Base-by-base conservation (phyloP, 2,329 filamentous ascomycete species). In the Tolypocladium sp. region DNA sequence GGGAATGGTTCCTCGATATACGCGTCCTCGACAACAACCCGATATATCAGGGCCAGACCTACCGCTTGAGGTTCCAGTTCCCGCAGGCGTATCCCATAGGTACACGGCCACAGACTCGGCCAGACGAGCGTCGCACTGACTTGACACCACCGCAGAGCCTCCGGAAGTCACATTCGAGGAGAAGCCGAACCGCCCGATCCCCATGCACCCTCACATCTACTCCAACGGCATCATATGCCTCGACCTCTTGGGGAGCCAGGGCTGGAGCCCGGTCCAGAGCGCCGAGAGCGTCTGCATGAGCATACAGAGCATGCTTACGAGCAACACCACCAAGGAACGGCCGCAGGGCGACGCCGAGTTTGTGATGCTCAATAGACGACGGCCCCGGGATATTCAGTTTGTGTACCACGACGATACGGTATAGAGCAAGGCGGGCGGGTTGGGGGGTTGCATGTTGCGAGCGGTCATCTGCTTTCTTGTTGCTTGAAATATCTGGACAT, bases 211-310 rank as follows among this genome's bases (percentile, higher is more conserved):
- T 3, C 94, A 99, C 77, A 90, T 99, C 74, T 99, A 99, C 78
- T 94, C 90, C 67, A 99, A 99, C 74, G 94, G 94, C 67, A 96
- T 97, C 73, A 99, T 99, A 71, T 99, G 94, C 69, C 88, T 99
- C 55, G 94, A 99, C 68, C 83, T 99, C 1, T 85, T 99, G 10
- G 91, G 91, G 57, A 80, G 83, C 12, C 87, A 91, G 63, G 94
- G 94, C 59, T 99, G 94, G 94, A 94, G 89, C 55, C 94, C 94
- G 0, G 93, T 99, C 0, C 94, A 99, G 71, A 97, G 93, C 60
- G 94, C 97, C 10, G 93, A 97, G 78, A 96, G 90, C 69, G 87
- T 99, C 33, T 97, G 92, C 78, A 94, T 99, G 84, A 96, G 91
- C 73, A 83, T 99, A 58, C 94, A 99, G 76, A 96, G 91, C 77